These are phyloP conservation scores for Trichoderma polysporum DNA, from an alignment of 2,329 filamentous ascomycete species.

Conservation along the genomic window DNA sequence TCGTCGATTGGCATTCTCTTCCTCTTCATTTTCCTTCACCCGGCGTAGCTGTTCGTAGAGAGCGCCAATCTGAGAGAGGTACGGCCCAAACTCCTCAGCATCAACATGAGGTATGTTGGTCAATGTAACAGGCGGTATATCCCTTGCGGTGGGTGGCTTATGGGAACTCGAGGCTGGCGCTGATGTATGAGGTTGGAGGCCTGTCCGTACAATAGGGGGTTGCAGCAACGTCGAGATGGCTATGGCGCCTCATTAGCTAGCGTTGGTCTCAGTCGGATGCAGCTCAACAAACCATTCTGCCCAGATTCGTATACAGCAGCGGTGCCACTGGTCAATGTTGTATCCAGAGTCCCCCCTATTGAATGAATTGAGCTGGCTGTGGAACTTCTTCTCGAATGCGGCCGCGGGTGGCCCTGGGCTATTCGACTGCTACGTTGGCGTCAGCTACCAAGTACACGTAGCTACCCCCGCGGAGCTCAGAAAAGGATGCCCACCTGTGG, in stretches of 20 bases:
- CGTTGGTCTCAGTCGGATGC: neutral
- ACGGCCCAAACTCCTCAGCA: slow-evolving; percentile 74
- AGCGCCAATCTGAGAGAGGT: slow-evolving; percentile 79
- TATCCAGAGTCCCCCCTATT: slow-evolving; percentile 79
- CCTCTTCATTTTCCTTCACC: slow-evolving; percentile 74
- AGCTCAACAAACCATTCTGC: slow-evolving; percentile 67
- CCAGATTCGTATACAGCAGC: slow-evolving; percentile 67
- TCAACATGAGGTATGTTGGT: slow-evolving; percentile 86
- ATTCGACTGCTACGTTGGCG: slow-evolving; percentile 40
- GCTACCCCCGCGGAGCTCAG: neutral
- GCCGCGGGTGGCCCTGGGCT: slow-evolving; percentile 47
- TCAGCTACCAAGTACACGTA: slow-evolving; percentile 23
- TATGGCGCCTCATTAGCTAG: slow-evolving; percentile 33
- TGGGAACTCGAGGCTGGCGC: slow-evolving; percentile 69
- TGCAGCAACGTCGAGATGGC: slow-evolving; percentile 94
- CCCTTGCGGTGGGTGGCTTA: slow-evolving; percentile 78
- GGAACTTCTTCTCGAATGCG: slow-evolving; percentile 67
- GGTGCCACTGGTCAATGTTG: slow-evolving; percentile 56
- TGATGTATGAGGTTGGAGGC: slow-evolving; percentile 75
- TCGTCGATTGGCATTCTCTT: slow-evolving; percentile 44
- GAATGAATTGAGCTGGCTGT: slow-evolving; percentile 86
- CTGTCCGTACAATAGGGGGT: slow-evolving; percentile 84
- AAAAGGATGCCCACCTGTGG: slow-evolving; percentile 48
- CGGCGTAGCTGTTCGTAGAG: slow-evolving; percentile 87
- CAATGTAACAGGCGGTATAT: slow-evolving; percentile 90